Evolutionary conservation across 2,329 filamentous ascomycete genomes (phyloP), one percentile per base, ranked within the genome.

Genomic region (Fusarium sp.): DNA sequence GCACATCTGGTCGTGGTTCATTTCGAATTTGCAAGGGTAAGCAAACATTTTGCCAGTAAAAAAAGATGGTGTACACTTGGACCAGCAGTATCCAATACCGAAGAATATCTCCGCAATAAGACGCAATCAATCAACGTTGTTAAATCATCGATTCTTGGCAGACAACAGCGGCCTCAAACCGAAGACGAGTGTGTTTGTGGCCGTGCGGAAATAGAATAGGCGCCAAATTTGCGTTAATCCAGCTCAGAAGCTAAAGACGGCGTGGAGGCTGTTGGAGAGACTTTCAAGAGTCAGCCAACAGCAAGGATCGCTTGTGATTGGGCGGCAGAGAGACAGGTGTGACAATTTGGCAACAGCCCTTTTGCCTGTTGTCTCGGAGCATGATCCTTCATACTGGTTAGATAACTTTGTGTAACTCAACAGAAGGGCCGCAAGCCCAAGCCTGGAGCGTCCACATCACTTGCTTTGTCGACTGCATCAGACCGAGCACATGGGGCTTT

Each of bases 301-400:
- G 47, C 37, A 17, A 50, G 23, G 45, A 35, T 25, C 20, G 39
- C 27, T 17, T 43, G 20, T n/a, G 53, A 69, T 73, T 73, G 67
- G 62, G 27, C 20, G 23, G 54, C 27, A 55, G 52, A 45, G 37
- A 53, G 44, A 51, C 60, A 55, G 40, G 55, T 56, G 60, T 53
- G 65, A 62, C 60, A 49, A 60, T 68, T 65, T 72, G 56, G 71
- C 66, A 69, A 71, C 67, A 67, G 52, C 69, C 62, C 35, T 70
- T 72, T 48, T 45, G 52, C 52, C 49, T 56, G 37, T 30, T 61
- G 55, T 66, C 55, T 60, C 60, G 46, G 51, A 65, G 54, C 59
- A 70, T 63, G 63, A 52, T 55, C 45, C 48, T 60, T 56, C 54
- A 61, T 56, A 52, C 45, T 56, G 48, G 52, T 47, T 59, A 56